Conservation (phyloP, 768 basidiomycete species). For the Xanthoconium purpureum region DNA sequence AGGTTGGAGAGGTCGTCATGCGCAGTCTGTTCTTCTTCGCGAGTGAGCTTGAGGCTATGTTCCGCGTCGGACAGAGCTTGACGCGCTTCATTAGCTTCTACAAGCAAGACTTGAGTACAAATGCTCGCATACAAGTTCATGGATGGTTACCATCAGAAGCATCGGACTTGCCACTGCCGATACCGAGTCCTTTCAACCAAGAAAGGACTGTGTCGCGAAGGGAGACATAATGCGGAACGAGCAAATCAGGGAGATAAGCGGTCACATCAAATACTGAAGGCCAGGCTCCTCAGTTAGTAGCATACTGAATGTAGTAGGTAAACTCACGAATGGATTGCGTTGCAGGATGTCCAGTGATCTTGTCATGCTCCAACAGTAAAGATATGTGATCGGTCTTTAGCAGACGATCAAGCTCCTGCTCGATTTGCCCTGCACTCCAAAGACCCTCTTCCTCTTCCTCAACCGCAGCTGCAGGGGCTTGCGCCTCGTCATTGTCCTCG, state of each 20-base stretch:
- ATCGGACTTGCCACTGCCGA: slow-evolving; percentile 42
- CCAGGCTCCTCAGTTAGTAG: neutral
- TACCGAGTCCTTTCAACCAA: slow-evolving; percentile 62
- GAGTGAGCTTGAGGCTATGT: slow-evolving; percentile 48
- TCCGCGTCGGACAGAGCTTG: slow-evolving; percentile 65
- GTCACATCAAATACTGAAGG: slow-evolving; percentile 73
- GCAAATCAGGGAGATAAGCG: slow-evolving; percentile 80
- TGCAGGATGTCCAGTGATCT: slow-evolving; percentile 50
- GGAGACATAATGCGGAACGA: slow-evolving; percentile 70
- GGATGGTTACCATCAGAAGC: slow-evolving; percentile 39
- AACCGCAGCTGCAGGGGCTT: slow-evolving; percentile 10
- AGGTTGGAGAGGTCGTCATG: slow-evolving; percentile 62
- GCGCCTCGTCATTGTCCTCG: slow-evolving; percentile 36
- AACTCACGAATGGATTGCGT: slow-evolving; percentile 57
- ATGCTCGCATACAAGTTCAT: neutral
- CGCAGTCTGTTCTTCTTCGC: slow-evolving; percentile 52
- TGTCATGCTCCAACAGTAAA: slow-evolving; percentile 75
- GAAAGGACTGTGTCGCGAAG: slow-evolving; percentile 58
- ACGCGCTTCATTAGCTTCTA: slow-evolving; percentile 60
- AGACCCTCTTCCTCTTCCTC: slow-evolving; percentile 53
- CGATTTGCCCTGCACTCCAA: slow-evolving; percentile 60
- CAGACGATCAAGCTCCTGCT: slow-evolving; percentile 53
- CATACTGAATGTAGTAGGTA: no score
- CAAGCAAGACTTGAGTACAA: neutral
- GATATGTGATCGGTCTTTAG: slow-evolving; percentile 68